These are phyloP conservation scores for Dissophora ornata DNA, from an alignment of 192 early-diverging fungal species.

Conservation along the genomic window DNA sequence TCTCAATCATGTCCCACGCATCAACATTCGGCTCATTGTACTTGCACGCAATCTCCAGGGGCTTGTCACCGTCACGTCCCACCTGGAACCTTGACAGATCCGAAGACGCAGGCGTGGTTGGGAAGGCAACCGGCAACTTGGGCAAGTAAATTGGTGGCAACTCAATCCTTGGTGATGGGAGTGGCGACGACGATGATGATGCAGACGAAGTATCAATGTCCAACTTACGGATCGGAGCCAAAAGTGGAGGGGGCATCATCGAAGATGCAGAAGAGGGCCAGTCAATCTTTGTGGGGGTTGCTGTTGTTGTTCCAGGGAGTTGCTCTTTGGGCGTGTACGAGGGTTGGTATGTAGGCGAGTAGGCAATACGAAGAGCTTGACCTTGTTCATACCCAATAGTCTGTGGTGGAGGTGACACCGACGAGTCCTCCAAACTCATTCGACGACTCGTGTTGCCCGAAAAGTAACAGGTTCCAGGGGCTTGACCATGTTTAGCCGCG, in stretches of 20 bases:
- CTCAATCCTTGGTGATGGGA: conserved; percentile 37
- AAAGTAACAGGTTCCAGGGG: conserved; percentile 44
- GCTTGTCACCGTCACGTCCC: conserved; percentile 14
- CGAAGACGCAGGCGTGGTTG: conserved; percentile 32
- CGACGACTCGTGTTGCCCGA: not conserved
- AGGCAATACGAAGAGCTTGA: conserved; percentile 24
- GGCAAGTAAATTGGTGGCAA: conserved; percentile 45
- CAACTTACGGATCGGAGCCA: conserved; percentile 6
- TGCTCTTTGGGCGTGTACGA: conserved; percentile 20
- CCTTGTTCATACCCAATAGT: conserved; percentile 15
- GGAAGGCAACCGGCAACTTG: conserved; percentile 23
- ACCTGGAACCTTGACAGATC: conserved; percentile 48
- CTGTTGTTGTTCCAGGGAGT: too few species aligned
- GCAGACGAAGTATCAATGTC: conserved; percentile 5
- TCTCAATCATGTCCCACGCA: conserved; percentile 54
- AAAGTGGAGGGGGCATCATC: conserved; percentile 12
- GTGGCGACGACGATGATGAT: conserved; percentile 10
- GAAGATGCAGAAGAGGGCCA: conserved; percentile 17
- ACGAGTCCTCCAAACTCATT: conserved; percentile 6
- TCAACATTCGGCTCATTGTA: conserved; percentile 54
- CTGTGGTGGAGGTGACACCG: conserved; percentile 37
- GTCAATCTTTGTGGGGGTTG: too few species aligned
- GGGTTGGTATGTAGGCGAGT: conserved; percentile 43
- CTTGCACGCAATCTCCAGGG: conserved; percentile 50
- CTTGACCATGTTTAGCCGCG: conserved; percentile 28